Base-by-base conservation (phyloP, 1,284 basidiomycete species). In the Erythrobasidium hasegawianum region DNA sequence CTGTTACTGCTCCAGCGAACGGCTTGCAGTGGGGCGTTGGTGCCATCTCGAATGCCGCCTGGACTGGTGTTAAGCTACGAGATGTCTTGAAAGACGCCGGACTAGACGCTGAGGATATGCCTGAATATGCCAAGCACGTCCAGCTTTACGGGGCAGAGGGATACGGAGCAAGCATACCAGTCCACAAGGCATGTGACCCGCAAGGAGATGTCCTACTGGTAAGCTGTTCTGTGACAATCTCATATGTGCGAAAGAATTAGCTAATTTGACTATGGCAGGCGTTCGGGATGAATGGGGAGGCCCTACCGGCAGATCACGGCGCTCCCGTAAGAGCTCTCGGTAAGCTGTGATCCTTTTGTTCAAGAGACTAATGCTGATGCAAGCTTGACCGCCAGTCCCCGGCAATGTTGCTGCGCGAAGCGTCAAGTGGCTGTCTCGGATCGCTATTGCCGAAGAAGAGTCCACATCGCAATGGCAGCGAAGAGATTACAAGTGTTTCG, bases 11-110 rank as follows among this genome's bases (percentile, higher is more conserved):
- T 39, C 33, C 22, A 65, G 62, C 62, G 9, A 65, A 65, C 41
- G 62, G 62, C 20, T 38, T 65, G 14, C 62, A 65, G 24, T 65
- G 62, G 62, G 62, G 54, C 47, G 62, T 55, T 40, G 62, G 62
- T 13, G 62, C 62, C 18, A 65, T 65, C 11, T 65, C 62, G 18
- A 65, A 65, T 27, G 62, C 62, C 3, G 62, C 57, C 40, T 65
- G 62, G 62, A 52, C 55, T 11, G 62, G 62, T 13, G 56, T 65
- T 29, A 50, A 53, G 22, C 29, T 65, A 20, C 45, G 62, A 11
- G 62, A 65, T 43, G 47, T 65, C 11, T 49, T 65, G 13, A 38
- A 52, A 39, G 55, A 65, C 22, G 62, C 62, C 1, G 62, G 62
- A 9, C 45, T 65, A 27, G 55, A 57, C 7, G 55, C 52, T 10